Evolutionary conservation across 805 yeast genomes (phyloP).

Genomic region (Yarrowia sp.): DNA sequence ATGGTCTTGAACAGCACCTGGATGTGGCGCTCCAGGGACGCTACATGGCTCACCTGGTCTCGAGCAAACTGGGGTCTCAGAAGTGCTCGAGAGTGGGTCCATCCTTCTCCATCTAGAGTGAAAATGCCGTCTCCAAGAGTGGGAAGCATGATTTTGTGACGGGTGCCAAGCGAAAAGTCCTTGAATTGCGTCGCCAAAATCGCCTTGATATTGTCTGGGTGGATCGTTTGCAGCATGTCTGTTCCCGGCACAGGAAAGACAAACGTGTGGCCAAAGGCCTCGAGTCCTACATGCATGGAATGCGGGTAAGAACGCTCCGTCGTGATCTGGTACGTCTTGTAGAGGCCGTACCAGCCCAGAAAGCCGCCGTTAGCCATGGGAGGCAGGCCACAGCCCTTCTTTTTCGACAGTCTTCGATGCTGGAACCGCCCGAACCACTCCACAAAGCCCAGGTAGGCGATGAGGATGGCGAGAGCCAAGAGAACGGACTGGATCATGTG

Average conservation of each 20-base stretch:
- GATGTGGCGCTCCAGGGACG: slow-evolving; percentile 46
- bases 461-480: not conserved
- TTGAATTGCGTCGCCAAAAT: slow-evolving; percentile 49
- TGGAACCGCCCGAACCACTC: slow-evolving; percentile 26
- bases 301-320: slow-evolving; percentile 8
- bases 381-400: slow-evolving; percentile 25
- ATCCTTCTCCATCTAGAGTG: slow-evolving; percentile 49
- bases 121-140: slow-evolving; percentile 51
- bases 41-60: slow-evolving; percentile 48
- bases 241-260: slow-evolving; percentile 25
- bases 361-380: slow-evolving; percentile 17
- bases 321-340: slow-evolving; percentile 26
- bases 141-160: slow-evolving; percentile 46
- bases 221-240: slow-evolving; percentile 44
- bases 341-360: slow-evolving; percentile 26
- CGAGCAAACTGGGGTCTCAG: slow-evolving; percentile 51
- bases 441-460: slow-evolving; percentile 28
- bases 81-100: slow-evolving; percentile 51
- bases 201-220: slow-evolving; percentile 50
- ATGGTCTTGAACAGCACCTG: slow-evolving; percentile 40
- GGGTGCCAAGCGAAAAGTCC: slow-evolving; percentile 47
- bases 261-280: slow-evolving; percentile 31
- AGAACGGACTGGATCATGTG: not conserved
- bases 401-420: not conserved
- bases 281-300: slow-evolving; percentile 5